These are phyloP conservation scores for Candida michaelii DNA, from an alignment of 805 yeast genomes.

Conservation along the genomic window DNA sequence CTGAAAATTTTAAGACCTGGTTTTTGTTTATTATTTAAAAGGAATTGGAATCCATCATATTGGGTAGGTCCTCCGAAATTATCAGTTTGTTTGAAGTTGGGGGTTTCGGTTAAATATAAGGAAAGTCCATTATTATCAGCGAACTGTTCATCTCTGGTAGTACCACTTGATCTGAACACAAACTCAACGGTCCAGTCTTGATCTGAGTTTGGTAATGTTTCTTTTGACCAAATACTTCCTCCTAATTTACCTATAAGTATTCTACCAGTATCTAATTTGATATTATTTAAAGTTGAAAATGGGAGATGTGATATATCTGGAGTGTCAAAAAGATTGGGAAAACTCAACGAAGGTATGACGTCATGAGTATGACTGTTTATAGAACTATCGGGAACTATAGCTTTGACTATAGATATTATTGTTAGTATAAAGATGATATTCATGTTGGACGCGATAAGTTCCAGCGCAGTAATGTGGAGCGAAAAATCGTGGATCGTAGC, in stretches of 20 bases:
- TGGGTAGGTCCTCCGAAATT: constrained; percentile 52
- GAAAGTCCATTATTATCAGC: constrained; percentile 53
- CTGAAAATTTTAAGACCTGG: constrained; percentile 57
- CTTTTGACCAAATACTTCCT: constrained; percentile 24
- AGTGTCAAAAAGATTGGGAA: constrained; percentile 35
- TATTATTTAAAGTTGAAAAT: constrained; percentile 55
- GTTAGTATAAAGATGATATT: constrained; percentile 1
- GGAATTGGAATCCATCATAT: constrained; percentile 64
- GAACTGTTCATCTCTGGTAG: constrained; percentile 24
- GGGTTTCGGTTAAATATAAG: constrained; percentile 39
- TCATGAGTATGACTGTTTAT: background rate
- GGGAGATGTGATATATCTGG: constrained; percentile 22
- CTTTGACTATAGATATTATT: background rate
- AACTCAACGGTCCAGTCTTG: constrained; percentile 58
- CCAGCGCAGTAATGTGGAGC: too few relatives aligned
- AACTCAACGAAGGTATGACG: constrained; percentile 21
- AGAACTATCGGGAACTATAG: background rate
- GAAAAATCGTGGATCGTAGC: too few relatives aligned
- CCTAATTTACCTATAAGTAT: constrained; percentile 20
- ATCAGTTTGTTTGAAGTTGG: constrained; percentile 17
- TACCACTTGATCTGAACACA: constrained; percentile 62
- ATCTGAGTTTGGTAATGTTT: constrained; percentile 15
- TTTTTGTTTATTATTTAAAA: constrained; percentile 51
- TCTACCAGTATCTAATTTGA: constrained; percentile 84
- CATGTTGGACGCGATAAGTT: background rate